Evolutionary conservation across 176 grass and related monocot species (phyloP).

Genomic region (Phoenix dactylifera): DNA sequence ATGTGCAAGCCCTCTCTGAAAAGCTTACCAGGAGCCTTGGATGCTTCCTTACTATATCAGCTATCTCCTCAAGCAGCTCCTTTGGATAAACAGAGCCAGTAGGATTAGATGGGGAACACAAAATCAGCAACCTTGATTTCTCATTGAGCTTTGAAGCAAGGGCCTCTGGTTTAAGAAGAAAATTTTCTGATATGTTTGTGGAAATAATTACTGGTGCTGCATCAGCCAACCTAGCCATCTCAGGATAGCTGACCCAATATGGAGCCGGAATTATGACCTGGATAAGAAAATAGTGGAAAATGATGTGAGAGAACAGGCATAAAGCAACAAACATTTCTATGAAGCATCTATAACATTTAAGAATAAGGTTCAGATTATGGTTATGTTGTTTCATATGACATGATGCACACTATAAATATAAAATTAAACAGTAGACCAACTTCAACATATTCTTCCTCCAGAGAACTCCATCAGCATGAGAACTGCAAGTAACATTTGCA

Average conservation of each 20-base stretch:
- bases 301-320: background rate
- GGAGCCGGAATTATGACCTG: constrained; percentile 90
- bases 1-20: too few relatives aligned
- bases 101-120: constrained; percentile 95
- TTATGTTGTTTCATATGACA: too few relatives aligned
- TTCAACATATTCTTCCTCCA: too few relatives aligned
- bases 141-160: constrained; percentile 65
- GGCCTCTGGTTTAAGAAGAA: constrained; percentile 48
- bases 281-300: background rate
- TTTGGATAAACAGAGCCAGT: constrained; percentile 90
- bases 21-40: constrained; percentile 69
- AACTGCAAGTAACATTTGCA: too few relatives aligned
- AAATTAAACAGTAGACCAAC: too few relatives aligned
- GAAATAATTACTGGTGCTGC: constrained; percentile 72
- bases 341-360: too few relatives aligned
- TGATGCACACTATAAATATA: too few relatives aligned
- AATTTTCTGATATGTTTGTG: constrained; percentile 81
- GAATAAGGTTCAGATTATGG: too few relatives aligned
- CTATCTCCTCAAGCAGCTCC: constrained; percentile 78
- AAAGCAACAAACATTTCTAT: too few relatives aligned
- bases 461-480: too few relatives aligned
- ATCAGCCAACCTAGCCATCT: constrained; percentile 83
- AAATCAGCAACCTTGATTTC: constrained; percentile 77
- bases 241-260: constrained; percentile 92
- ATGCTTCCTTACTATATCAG: constrained; percentile 75